Percentiles rank a stretch among this genome's conserved stretches.
Evolutionary conservation across 306 rosid species (phyloP).

Genomic region (Citrullus amarus): DNA sequence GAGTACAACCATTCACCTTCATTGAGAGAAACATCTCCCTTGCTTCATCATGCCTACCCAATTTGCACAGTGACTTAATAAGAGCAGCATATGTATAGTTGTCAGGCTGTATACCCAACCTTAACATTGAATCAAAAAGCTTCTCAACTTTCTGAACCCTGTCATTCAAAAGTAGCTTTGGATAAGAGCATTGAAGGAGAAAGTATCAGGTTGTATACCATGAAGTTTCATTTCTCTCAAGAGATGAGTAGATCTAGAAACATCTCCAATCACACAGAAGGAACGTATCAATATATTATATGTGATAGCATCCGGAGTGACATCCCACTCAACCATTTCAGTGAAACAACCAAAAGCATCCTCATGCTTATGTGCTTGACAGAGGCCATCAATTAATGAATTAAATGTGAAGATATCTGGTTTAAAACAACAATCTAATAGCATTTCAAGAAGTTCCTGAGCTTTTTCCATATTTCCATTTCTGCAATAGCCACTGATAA

Average conservation of each 20-base stretch:
- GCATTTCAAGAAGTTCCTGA: conserved; percentile 44
- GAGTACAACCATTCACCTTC: conserved; percentile 50
- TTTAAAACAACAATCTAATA: conserved; percentile 14
- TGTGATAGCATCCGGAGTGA: conserved; percentile 48
- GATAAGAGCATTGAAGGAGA: conserved; percentile 57
- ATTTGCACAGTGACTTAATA: conserved; percentile 38
- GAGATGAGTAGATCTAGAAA: conserved; percentile 36
- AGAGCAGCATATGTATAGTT: conserved; percentile 49
- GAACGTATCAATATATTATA: conserved; percentile 71
- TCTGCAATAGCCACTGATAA: conserved; percentile 60
- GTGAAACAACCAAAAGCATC: background rate
- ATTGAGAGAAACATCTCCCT: conserved; percentile 53
- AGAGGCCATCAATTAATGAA: too few species aligned
- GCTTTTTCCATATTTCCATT: conserved; percentile 39
- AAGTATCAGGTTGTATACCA: conserved; percentile 58
- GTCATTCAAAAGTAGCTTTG: conserved; percentile 40
- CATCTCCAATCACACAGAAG: conserved; percentile 48
- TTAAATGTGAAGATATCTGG: too few species aligned
- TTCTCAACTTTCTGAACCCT: conserved; percentile 55
- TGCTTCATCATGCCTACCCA: conserved; percentile 54
- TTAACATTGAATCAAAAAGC: conserved; percentile 42
- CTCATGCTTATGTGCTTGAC: too few species aligned
- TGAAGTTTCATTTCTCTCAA: conserved; percentile 50
- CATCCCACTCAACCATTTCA: conserved; percentile 75
- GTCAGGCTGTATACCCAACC: conserved; percentile 51